Percentiles rank a stretch among this genome's conserved stretches.
Evolutionary conservation across 768 basidiomycete species (phyloP).

Genomic region (Dacryopinax spathularia): DNA sequence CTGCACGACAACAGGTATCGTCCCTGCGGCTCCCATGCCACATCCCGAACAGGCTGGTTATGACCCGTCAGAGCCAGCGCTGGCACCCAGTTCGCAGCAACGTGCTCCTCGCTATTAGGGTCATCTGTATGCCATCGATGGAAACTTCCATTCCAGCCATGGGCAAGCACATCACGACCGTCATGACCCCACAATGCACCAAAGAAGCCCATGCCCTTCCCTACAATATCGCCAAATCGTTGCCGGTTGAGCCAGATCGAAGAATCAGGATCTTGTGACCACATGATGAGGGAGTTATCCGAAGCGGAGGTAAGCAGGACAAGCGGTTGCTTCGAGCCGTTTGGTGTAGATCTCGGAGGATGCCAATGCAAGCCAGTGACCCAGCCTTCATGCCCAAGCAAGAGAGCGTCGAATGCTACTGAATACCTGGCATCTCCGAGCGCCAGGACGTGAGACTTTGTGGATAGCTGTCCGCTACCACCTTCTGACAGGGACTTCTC

Average conservation of each 20-base stretch:
- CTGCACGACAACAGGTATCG: conserved; percentile 76
- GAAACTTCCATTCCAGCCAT: conserved; percentile 94
- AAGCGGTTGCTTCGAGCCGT: conserved; percentile 19
- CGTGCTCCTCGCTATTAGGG: conserved; percentile 21
- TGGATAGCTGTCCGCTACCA: conserved; percentile 69
- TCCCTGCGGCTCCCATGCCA: conserved; percentile 78
- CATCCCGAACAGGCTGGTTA: conserved; percentile 56
- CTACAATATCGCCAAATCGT: conserved; percentile 91
- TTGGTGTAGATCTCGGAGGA: conserved; percentile 22
- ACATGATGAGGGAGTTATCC: conserved; percentile 89
- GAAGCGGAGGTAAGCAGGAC: conserved; percentile 83
- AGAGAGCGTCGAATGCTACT: conserved; percentile 81
- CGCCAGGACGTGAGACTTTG: conserved; percentile 9
- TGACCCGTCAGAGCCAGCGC: conserved; percentile 76
- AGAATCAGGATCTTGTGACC: conserved; percentile 52
- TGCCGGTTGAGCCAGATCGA: conserved; percentile 83
- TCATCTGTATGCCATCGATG: conserved; percentile 54
- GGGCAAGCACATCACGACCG: conserved; percentile 56
- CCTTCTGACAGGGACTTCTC: conserved; percentile 71
- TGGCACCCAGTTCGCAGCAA: conserved; percentile 47
- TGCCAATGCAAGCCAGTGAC: conserved; percentile 83
- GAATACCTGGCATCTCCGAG: conserved; percentile 35
- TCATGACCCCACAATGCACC: conserved; percentile 67
- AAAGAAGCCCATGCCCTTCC: conserved; percentile 80
- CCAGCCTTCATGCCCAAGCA: conserved; percentile 91